These are phyloP conservation scores for Talaromyces sp. DNA, from an alignment of 2,329 filamentous ascomycete genomes.

Conservation along the genomic window DNA sequence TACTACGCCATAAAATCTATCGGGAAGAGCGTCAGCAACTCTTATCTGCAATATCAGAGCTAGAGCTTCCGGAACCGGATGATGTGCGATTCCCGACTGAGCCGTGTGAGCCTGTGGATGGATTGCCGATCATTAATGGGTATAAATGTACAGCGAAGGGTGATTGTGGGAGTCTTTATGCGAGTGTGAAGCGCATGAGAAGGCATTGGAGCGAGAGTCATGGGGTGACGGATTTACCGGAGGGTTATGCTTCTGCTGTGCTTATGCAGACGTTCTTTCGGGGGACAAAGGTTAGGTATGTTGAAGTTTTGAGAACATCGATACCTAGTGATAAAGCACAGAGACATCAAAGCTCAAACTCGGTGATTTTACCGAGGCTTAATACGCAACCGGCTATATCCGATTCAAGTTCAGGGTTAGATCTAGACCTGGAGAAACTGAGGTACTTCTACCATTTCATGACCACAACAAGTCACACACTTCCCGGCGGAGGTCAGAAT, in stretches of 20 bases:
- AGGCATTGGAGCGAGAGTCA: conserved; percentile 8
- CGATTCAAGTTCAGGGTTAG: not conserved
- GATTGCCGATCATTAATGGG: conserved; percentile 3
- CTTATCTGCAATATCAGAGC: conserved; percentile 1
- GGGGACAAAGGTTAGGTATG: conserved; percentile 14
- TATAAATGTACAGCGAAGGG: conserved; percentile 4
- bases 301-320: not conserved
- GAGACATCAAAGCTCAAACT: not conserved
- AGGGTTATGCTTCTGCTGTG: not conserved
- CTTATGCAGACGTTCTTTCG: conserved; percentile 15
- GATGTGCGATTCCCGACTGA: not conserved
- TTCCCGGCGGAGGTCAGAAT: not conserved
- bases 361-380: not conserved
- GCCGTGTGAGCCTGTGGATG: not conserved
- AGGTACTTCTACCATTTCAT: conserved; percentile 13
- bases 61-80: conserved; percentile 2
- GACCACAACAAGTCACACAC: conserved; percentile 5
- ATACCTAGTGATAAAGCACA: not conserved
- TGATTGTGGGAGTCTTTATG: conserved; percentile 7
- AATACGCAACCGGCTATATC: not conserved
- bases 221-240: not conserved
- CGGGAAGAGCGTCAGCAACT: not conserved
- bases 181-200: conserved; percentile 11
- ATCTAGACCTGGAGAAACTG: conserved; percentile 2
- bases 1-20: conserved; percentile 16